Conservation (phyloP, 2,329 filamentous ascomycete species). For the Fusarium sp. region DNA sequence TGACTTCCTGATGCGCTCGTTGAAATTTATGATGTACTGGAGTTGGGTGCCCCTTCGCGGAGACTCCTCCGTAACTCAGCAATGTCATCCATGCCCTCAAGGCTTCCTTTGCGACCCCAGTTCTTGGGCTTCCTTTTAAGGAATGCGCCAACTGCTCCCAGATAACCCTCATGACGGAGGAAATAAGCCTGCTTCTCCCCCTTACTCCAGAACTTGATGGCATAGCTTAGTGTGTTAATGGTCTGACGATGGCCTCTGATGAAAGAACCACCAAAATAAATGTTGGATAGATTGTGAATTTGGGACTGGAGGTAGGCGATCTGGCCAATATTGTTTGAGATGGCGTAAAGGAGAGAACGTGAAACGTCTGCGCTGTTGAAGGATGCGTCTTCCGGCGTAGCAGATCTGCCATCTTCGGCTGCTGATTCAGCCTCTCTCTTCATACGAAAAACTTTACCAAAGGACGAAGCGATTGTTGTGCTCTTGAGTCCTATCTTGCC, state of each 20-base stretch:
- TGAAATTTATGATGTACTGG: constrained; percentile 10
- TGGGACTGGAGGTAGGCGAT: constrained; percentile 98
- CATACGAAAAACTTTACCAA: constrained; percentile 95
- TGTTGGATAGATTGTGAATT: constrained; percentile 88
- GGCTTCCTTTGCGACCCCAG: constrained; percentile 86
- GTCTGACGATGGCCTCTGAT: constrained; percentile 96
- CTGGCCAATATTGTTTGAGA: constrained; percentile 98
- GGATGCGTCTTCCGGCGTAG: constrained; percentile 53
- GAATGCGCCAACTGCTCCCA: constrained; percentile 94
- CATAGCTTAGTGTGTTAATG: constrained; percentile 96
- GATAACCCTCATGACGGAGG: constrained; percentile 92
- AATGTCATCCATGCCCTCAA: constrained; percentile 62
- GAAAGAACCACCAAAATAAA: constrained; percentile 98
- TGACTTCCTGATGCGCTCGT: not conserved
- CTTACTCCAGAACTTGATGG: constrained; percentile 97
- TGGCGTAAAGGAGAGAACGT: constrained; percentile 89
- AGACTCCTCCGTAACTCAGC: constrained; percentile 44
- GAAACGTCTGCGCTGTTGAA: constrained; percentile 90
- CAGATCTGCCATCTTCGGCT: constrained; percentile 76
- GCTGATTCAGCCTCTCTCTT: constrained; percentile 84
- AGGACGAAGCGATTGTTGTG: constrained; percentile 93
- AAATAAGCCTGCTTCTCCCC: constrained; percentile 96
- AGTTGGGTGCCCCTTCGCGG: constrained; percentile 20
- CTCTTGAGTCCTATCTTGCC: constrained; percentile 96
- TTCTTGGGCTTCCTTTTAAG: constrained; percentile 89